Percentiles rank a stretch among this genome's conserved stretches.
These are phyloP conservation scores for Hapsidospora chrysogenum DNA, from an alignment of 495 filamentous ascomycete species.

Conservation along the genomic window DNA sequence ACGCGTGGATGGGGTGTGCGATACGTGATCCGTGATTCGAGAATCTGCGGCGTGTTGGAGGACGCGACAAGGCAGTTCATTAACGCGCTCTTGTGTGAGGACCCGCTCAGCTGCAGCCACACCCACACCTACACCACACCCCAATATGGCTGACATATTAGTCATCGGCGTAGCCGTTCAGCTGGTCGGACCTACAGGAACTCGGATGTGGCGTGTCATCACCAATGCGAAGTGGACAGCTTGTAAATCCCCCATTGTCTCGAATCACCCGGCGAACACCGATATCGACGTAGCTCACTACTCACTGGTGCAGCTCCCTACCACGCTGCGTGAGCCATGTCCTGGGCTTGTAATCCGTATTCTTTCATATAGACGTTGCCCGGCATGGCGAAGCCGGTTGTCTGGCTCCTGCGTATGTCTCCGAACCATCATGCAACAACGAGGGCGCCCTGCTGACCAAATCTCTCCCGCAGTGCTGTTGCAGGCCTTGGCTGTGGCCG, in stretches of 20 bases:
- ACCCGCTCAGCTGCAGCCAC: too few species aligned
- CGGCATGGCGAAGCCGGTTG: conserved; percentile 21
- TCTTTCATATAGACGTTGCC: conserved; percentile 17
- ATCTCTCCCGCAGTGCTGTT: conserved; percentile 22
- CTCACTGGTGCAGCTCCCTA: background rate
- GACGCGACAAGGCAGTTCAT: too few species aligned
- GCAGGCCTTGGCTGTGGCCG: conserved; percentile 20
- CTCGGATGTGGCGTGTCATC: too few species aligned
- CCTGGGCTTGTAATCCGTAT: background rate
- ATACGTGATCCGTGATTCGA: too few species aligned
- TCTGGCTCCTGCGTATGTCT: conserved; percentile 25
- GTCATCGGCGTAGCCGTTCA: too few species aligned
- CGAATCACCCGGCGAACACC: background rate
- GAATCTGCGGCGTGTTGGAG: too few species aligned
- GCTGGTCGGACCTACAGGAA: too few species aligned
- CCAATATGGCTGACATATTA: too few species aligned
- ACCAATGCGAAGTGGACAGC: conserved; percentile 3
- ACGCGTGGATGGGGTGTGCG: too few species aligned
- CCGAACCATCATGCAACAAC: too few species aligned
- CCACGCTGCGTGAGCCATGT: conserved; percentile 1
- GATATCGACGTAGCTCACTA: background rate
- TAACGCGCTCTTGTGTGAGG: too few species aligned
- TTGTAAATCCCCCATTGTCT: background rate
- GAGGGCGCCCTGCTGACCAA: conserved; percentile 12
- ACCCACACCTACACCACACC: too few species aligned